These are phyloP conservation scores for Lathyrus tuberosus DNA, from an alignment of 306 rosid species.

Conservation along the genomic window DNA sequence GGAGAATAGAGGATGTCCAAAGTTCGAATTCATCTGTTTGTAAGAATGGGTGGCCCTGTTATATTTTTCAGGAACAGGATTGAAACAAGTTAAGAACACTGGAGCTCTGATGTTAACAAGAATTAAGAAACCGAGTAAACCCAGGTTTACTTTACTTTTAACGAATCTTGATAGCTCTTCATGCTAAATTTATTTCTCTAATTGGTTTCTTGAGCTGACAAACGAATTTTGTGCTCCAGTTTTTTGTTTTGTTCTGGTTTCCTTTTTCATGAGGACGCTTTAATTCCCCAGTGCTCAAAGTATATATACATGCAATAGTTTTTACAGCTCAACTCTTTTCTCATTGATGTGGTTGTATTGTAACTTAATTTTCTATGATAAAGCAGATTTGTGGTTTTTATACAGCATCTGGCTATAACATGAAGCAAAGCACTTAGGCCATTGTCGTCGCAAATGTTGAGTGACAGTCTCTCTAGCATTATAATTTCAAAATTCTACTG, in stretches of 20 bases:
- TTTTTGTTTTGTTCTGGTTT: conserved; percentile 13
- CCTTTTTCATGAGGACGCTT: conserved; percentile 26
- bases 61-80: not conserved
- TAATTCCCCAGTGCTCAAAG: conserved; percentile 32
- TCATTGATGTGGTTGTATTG: not conserved
- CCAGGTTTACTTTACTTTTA: conserved; percentile 46
- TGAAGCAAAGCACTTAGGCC: not conserved
- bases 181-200: conserved; percentile 41
- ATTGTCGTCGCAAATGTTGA: not conserved
- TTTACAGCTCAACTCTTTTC: conserved; percentile 33
- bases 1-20: conserved; percentile 5
- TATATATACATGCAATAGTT: conserved; percentile 39
- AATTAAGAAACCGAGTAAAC: conserved; percentile 34
- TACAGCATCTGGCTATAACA: not conserved
- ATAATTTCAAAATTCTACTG: not conserved
- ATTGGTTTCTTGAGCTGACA: conserved; percentile 45
- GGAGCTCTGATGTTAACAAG: not conserved
- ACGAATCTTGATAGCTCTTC: conserved; percentile 38
- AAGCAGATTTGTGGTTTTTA: not conserved
- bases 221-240: not conserved
- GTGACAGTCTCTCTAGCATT: not conserved
- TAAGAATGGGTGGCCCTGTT: not conserved
- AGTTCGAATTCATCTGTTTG: conserved; percentile 23
- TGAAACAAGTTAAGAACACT: not conserved
- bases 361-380: not conserved